These are phyloP conservation scores for Casuarina glauca DNA, from an alignment of 306 rosid species.

Conservation along the genomic window DNA sequence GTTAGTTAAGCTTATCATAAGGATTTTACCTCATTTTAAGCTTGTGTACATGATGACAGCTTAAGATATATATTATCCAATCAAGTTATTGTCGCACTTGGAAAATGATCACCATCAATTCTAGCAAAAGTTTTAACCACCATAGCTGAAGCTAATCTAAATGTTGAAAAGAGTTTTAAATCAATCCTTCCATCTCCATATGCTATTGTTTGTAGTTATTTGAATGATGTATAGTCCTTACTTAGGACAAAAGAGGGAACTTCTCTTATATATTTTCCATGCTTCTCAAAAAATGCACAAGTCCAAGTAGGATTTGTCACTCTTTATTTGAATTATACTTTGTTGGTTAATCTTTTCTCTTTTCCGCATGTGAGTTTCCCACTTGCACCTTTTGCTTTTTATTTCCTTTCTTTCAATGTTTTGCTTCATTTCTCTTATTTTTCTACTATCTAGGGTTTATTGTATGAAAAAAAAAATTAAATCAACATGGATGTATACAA, in stretches of 20 bases:
- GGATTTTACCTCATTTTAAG: slow-evolving; percentile 56
- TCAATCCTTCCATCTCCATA: slow-evolving; percentile 60
- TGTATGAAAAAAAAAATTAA: too few relatives aligned
- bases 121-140: slow-evolving; percentile 42
- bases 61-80: slow-evolving; percentile 78
- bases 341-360: slow-evolving; percentile 31
- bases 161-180: slow-evolving; percentile 48
- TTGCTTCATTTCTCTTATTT: too few relatives aligned
- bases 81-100: slow-evolving; percentile 78
- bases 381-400: too few relatives aligned
- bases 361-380: too few relatives aligned
- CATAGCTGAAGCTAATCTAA: slow-evolving; percentile 60
- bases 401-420: too few relatives aligned
- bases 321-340: slow-evolving; percentile 71
- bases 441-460: too few relatives aligned
- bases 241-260: slow-evolving; percentile 51
- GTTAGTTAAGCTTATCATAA: slow-evolving; percentile 26
- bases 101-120: slow-evolving; percentile 47
- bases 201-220: slow-evolving; percentile 71
- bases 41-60: slow-evolving; percentile 93
- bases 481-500: too few relatives aligned
- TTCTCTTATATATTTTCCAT: slow-evolving; percentile 49
- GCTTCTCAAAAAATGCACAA: slow-evolving; percentile 78
- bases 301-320: slow-evolving; percentile 77
- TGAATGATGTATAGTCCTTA: slow-evolving; percentile 56